These are phyloP conservation scores for Hyaloperonospora arabidopsidis DNA, from an alignment of 352 stramenopile genomes.

Conservation along the genomic window DNA sequence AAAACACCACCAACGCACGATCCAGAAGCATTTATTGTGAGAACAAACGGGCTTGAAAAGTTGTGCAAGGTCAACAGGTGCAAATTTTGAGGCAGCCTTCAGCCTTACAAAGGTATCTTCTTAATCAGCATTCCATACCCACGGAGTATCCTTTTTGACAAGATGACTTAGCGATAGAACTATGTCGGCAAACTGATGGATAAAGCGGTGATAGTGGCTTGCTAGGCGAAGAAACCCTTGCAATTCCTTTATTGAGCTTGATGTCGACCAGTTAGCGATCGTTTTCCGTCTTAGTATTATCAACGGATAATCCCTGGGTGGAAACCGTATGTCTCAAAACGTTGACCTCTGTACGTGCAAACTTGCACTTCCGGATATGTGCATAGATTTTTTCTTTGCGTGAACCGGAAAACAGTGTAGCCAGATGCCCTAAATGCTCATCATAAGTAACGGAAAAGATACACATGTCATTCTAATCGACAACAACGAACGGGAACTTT, in stretches of 20 bases:
- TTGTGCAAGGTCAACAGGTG: background rate
- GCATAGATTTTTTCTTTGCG: background rate
- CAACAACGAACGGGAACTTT: background rate
- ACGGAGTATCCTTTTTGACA: background rate
- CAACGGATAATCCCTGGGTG: background rate
- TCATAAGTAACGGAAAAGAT: background rate
- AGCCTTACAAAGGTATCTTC: background rate
- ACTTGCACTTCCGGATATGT: background rate
- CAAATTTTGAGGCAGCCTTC: background rate
- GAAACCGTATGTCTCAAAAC: constrained; percentile 3
- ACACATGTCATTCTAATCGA: background rate
- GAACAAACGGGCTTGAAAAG: background rate
- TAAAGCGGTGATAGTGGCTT: constrained; percentile 4
- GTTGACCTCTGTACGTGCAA: background rate
- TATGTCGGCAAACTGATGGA: constrained; percentile 1
- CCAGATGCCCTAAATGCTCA: background rate
- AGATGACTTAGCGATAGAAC: background rate
- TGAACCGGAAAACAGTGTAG: background rate
- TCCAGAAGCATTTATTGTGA: background rate
- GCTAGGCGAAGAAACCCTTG: constrained; percentile 5
- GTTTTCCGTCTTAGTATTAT: background rate
- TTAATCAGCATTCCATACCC: background rate
- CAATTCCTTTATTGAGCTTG: background rate
- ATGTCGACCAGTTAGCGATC: background rate
- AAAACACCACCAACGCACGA: background rate